phyloP scores from a whole-genome alignment of 192 early-diverging fungal genomes.

The Podila epicladia region DNA sequence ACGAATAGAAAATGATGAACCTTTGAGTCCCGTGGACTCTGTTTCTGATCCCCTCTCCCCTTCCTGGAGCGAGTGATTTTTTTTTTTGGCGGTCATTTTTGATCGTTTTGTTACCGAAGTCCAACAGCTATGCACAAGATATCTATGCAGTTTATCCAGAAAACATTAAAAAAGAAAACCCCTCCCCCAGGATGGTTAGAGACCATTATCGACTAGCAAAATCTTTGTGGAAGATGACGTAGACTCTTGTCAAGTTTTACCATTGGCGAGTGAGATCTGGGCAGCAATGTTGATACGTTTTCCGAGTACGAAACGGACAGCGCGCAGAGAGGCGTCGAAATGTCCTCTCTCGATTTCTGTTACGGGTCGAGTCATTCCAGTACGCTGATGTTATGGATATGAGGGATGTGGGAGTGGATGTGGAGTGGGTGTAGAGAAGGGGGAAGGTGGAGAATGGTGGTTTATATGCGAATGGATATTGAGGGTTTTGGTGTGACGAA shows the following conservation, averaged over 20 bases:
- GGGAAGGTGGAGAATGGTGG: neutral
- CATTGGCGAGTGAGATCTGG: conserved; percentile 27
- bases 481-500: neutral
- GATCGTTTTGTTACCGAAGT: conserved; percentile 13
- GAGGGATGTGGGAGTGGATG: neutral
- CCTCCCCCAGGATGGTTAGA: neutral
- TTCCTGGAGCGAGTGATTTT: neutral
- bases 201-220: neutral
- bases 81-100: neutral
- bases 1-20: neutral
- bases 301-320: conserved; percentile 5
- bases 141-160: conserved; percentile 8
- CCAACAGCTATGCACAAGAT: conserved; percentile 40
- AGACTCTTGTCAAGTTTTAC: conserved; percentile 1
- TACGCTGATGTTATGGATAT: neutral
- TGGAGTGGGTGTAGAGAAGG: neutral
- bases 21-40: neutral
- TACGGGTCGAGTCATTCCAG: neutral
- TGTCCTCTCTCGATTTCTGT: conserved; percentile 6
- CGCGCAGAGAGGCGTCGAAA: conserved; percentile 24
- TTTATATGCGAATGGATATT: too few species aligned
- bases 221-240: neutral
- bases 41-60: neutral
- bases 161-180: neutral
- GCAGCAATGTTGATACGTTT: conserved; percentile 25